Base-by-base conservation (phyloP, 345 rosid species). In the Mallotus nudiflorus region DNA sequence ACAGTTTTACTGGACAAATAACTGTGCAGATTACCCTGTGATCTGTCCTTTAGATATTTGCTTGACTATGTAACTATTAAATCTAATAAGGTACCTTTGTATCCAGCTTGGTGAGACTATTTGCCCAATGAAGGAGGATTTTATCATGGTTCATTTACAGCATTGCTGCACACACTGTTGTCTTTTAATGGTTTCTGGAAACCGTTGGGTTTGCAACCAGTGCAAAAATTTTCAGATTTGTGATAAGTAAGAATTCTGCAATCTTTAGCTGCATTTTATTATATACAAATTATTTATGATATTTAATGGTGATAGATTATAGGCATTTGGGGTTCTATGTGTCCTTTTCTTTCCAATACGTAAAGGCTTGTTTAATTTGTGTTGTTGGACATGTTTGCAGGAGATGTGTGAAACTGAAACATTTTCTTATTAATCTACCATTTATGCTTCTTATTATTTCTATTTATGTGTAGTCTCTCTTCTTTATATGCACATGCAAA, bases 131-230 rank as follows among this genome's bases (percentile, higher is more conserved):
- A 96, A 92, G 88, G 99, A 96, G 79, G 99, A 96, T 74, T 96
- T 96, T 82, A 96, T 96, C 76, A 92, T 96, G 98, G 99, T 96
- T 65, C 99, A 96, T 81, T 84, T 96, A 79, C 99, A 96, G 85
- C 90, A 84, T 83, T 82, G 88, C 57, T 96, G 99, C 82, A 75
- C 81, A 6, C 98, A 96, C 81, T 96, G 99, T 72, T 92, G 95
- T 77, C 76, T 81, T 73, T 78, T 96, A 69, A 90, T 96, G 98
- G 98, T 89, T 51, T 78, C 98, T 0, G 99, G 98, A 66, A 90
- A 77, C 65, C 90, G 89, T 24, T 91, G 97, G 96, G 88, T 88
- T 75, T 96, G 99, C 85, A 83, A 80, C 75, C 94, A 85, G 79
- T 96, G 99, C 90, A 91, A 91, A 86, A 85, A 80, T 56, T 96